phyloP scores from a whole-genome alignment of 257 asterid genomes.

The Salvia rosmarinus region DNA sequence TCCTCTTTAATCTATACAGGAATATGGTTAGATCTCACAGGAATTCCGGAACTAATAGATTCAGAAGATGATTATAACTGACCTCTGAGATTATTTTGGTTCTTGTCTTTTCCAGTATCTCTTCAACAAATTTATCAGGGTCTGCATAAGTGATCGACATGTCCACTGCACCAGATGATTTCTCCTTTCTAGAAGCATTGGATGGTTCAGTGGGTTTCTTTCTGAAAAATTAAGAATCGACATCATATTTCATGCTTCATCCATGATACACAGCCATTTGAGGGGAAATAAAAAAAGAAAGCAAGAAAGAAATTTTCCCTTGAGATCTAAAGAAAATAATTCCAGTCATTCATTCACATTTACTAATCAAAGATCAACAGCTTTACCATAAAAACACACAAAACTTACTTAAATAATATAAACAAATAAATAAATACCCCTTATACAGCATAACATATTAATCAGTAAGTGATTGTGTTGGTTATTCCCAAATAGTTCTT shows the following conservation, averaged over 20 bases:
- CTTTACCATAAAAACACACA: not conserved
- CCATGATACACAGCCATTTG: conserved; percentile 3
- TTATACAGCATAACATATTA: not conserved
- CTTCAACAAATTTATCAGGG: conserved; percentile 71
- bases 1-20: conserved; percentile 48
- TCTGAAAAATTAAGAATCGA: conserved; percentile 21
- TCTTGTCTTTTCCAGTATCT: conserved; percentile 63
- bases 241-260: not conserved
- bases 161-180: conserved; percentile 37
- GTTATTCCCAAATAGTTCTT: not conserved
- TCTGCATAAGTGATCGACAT: conserved; percentile 46
- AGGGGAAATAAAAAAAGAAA: not conserved
- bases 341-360: conserved; percentile 27
- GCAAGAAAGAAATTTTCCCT: not conserved
- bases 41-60: not conserved
- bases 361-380: conserved; percentile 30
- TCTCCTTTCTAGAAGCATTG: conserved; percentile 49
- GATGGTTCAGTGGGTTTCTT: conserved; percentile 53
- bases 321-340: not conserved
- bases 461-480: not conserved
- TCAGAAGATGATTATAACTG: conserved; percentile 10
- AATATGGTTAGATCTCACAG: conserved; percentile 11
- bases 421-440: not conserved
- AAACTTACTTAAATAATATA: not conserved
- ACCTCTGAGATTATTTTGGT: conserved; percentile 66